Base-by-base conservation (phyloP, 2,329 filamentous ascomycete species). In the Fusarium sp. region DNA sequence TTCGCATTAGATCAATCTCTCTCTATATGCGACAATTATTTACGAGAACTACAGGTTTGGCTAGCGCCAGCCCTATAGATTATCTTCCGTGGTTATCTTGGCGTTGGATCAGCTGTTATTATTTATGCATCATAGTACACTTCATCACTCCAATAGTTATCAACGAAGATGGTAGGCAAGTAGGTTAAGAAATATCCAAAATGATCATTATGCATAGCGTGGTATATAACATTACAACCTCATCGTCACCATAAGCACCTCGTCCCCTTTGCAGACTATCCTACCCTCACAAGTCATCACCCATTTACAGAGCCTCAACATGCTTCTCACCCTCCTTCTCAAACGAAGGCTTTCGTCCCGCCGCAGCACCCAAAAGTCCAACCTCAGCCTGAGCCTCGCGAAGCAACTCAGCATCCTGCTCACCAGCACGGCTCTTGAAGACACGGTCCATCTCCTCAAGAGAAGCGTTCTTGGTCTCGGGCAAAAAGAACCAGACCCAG, bases 391-490 rank as follows among this genome's bases (percentile, higher is more conserved):
- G 65, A 4, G 75, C 75, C 53, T 77, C 70, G 11, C 70, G 72
- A 13, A 77, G 49, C 41, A 77, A 38, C 13, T 63, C 52, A 14
- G 75, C 71, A 27, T 73, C 71, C 27, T 73, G 62, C 20, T 76
- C 77, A 8, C 80, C 82, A 6, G 79, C 80, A 11, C 79, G 78
- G 64, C 81, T 82, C 42, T 78, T 77, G 62, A 89, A 89, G 9
- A 89, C 81, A 2, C 82, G 81, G 70, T 89, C 87, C 81, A 89
- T 86, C 41, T 85, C 84, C 73, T 89, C 87, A 11, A 89, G 81
- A 5, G 85, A 86, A 39, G 85, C 81, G 49, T 85, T 85, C 75
- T 87, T 88, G 6, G 88, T 90, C 75, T 89, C 87, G 1, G 87
- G 87, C 5, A 89, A 79, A 53, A 82, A 83, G 74, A 86, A 85